Conservation (phyloP, 1,284 basidiomycete species). For the Ceratobasidium sp. region DNA sequence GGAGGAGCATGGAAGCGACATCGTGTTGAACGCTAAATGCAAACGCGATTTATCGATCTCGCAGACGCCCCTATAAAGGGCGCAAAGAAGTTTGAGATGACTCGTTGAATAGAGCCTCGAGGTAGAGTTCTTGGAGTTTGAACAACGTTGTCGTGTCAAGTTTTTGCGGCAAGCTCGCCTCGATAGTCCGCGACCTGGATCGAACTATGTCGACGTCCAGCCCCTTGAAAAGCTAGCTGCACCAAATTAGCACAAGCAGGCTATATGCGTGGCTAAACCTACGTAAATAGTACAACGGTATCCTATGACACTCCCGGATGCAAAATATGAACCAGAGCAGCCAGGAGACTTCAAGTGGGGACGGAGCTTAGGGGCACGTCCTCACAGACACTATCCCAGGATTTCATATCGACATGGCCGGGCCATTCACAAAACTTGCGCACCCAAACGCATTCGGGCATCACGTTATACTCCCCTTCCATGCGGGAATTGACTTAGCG, state of each 20-base stretch:
- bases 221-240: slow-evolving; percentile 21
- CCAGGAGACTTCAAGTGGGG: slow-evolving; percentile 20
- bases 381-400: slow-evolving; percentile 10
- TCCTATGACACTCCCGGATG: neutral
- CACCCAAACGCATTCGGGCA: slow-evolving; percentile 16
- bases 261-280: neutral
- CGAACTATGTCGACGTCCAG: slow-evolving; percentile 25
- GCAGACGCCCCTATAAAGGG: slow-evolving; percentile 35
- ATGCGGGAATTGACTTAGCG: too few species aligned
- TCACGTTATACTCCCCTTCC: too few species aligned
- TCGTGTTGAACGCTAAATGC: slow-evolving; percentile 25
- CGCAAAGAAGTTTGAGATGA: slow-evolving; percentile 26
- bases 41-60: neutral
- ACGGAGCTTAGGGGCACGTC: slow-evolving; percentile 9
- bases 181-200: slow-evolving; percentile 25
- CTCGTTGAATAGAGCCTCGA: slow-evolving; percentile 28
- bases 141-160: too few species aligned
- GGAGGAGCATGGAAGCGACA: slow-evolving; percentile 34
- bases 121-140: neutral
- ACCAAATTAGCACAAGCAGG: slow-evolving; percentile 14
- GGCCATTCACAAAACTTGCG: neutral
- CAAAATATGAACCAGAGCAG: slow-evolving; percentile 40
- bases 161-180: neutral
- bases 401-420: neutral
- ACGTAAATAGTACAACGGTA: neutral